A percentile compares a stretch with the other conserved stretches of the same genome.
Conservation (phyloP, 169 alveolate species). For the Hepatocystis sp. region DNA sequence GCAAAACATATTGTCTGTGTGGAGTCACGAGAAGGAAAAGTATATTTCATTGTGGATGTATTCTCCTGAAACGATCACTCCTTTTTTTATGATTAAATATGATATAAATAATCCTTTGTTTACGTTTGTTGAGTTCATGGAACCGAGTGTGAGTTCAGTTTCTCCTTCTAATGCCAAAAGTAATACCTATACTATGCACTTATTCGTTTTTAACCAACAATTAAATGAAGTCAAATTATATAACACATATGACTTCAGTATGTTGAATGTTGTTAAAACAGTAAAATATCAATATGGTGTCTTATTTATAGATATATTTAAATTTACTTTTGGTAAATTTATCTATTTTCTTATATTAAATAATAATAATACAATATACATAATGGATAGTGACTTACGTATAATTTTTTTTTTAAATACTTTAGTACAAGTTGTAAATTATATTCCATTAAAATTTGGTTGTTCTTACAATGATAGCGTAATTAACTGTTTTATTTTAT, state of each 20-base stretch:
- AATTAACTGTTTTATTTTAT: too few species aligned
- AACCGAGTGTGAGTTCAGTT: neutral
- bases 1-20: slow-evolving; percentile 30
- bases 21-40: slow-evolving; percentile 60
- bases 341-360: too few species aligned
- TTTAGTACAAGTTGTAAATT: too few species aligned
- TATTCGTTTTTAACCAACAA: neutral
- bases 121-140: slow-evolving; percentile 15
- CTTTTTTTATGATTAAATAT: slow-evolving; percentile 45
- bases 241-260: neutral
- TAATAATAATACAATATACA: too few species aligned
- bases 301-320: slow-evolving; percentile 19
- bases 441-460: too few species aligned
- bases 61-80: slow-evolving; percentile 22
- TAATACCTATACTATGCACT: neutral
- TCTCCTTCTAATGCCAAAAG: neutral
- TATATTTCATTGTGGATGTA: slow-evolving; percentile 36
- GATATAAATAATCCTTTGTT: slow-evolving; percentile 22
- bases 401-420: too few species aligned
- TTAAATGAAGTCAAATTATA: neutral
- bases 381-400: too few species aligned
- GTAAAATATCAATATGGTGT: slow-evolving; percentile 21
- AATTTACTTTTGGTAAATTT: too few species aligned
- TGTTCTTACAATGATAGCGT: too few species aligned
- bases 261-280: neutral